phyloP scores from a whole-genome alignment of 2,329 filamentous ascomycete species.

The Ceratocystis cubensis region DNA sequence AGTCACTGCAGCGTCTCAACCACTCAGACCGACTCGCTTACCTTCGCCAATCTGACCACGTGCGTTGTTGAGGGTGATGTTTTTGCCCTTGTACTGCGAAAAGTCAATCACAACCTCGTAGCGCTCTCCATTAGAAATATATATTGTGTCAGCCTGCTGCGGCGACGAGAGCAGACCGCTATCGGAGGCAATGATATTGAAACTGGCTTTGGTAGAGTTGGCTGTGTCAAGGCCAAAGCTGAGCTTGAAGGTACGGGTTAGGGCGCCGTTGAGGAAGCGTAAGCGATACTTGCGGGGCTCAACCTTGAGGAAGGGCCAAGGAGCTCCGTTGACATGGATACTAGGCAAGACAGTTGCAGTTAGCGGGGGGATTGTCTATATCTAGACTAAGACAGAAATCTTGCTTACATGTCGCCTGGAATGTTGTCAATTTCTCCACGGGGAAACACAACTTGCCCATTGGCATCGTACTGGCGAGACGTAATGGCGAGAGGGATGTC shows the following conservation, averaged over 20 bases:
- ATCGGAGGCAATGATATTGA: slow-evolving; percentile 44
- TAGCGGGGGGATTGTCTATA: not conserved
- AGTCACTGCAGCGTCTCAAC: too few species aligned
- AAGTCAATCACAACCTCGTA: slow-evolving; percentile 49
- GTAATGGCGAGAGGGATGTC: slow-evolving; percentile 41
- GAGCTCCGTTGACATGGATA: slow-evolving; percentile 36
- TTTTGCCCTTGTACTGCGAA: slow-evolving; percentile 35
- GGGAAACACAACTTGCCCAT: slow-evolving; percentile 38
- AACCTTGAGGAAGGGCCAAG: slow-evolving; percentile 47
- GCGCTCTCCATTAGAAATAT: slow-evolving; percentile 43
- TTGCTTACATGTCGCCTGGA: slow-evolving; percentile 38
- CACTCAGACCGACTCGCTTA: not conserved
- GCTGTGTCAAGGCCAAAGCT: slow-evolving; percentile 32
- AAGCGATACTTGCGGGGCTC: slow-evolving; percentile 50
- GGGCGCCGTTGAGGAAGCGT: slow-evolving; percentile 39
- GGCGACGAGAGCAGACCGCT: slow-evolving; percentile 34
- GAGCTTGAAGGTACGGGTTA: slow-evolving; percentile 37
- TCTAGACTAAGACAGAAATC: not conserved
- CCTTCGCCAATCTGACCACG: slow-evolving; percentile 15
- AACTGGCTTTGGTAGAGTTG: slow-evolving; percentile 29
- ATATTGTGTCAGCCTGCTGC: slow-evolving; percentile 19
- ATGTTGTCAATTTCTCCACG: slow-evolving; percentile 35
- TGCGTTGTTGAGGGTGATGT: slow-evolving; percentile 31
- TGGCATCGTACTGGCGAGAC: slow-evolving; percentile 39
- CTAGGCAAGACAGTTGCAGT: not conserved